Evolutionary conservation across 352 stramenopile species (phyloP), one percentile per base, ranked within the genome.

Genomic region (Pseudoperonospora humuli): DNA sequence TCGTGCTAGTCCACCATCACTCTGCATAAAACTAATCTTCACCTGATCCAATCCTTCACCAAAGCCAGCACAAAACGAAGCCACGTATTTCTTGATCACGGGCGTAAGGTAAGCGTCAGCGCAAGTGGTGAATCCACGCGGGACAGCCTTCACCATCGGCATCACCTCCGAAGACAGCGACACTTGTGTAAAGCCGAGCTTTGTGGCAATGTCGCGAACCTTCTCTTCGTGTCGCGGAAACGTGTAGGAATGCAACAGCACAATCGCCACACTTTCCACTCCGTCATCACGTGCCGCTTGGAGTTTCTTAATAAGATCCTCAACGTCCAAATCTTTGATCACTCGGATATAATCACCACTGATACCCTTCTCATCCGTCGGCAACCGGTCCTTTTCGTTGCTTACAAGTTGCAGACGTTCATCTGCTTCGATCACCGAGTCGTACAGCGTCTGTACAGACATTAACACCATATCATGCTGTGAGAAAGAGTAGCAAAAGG

Each of bases 21-120:
- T 97, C 60, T 99, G 97, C 96, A 99, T 99, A 50, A 99, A 97
- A 43, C 81, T 93, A 45, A 98, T 98, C 41, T 93, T 89, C 50
- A 96, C 77, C 13, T 86, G 42, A 1, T 94, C 71, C 10, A 98
- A 55, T 14, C 81, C 76, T 3, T 78, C 61, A 40, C 96, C 95
- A 68, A 99, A 99, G n/a, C 96, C 96, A 19, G 83, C 84, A 38
- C 72, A 88, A 59, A 99, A 99, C n/a, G 86, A 96, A 13, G 70
- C 70, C 9, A 99, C 65, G 57, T 99, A 99, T 15, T 83, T 87
- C 40, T 95, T 96, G 58, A 99, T 99, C 56, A 98, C 94, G 0
- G 96, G 96, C 19, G 95, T 99, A 32, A 99, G 73, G 57, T 99
- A 99, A 13, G 96, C 96, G 49, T 98, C 94, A 2, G 95, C 96